Conservation (phyloP, 1,284 basidiomycete species). For the Trichosporon faecale region DNA sequence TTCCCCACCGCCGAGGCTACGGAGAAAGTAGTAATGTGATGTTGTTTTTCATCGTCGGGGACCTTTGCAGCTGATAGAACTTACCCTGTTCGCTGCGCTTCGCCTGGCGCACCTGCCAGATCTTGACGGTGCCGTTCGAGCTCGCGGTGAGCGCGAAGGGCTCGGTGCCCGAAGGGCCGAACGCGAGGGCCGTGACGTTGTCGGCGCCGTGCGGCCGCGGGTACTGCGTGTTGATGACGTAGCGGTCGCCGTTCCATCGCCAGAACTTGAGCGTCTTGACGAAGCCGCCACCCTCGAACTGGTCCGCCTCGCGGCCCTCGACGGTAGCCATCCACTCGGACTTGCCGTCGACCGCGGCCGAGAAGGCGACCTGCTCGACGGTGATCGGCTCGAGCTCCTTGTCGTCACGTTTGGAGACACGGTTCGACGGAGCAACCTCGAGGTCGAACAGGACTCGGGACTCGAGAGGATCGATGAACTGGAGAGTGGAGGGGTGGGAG, state of each 20-base stretch:
- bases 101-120: constrained; percentile 52
- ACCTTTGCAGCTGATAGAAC: constrained; percentile 19
- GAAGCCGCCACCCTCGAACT: constrained; percentile 54
- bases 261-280: constrained; percentile 88
- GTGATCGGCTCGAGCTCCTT: constrained; percentile 71
- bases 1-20: constrained; percentile 44
- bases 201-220: constrained; percentile 77
- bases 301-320: constrained; percentile 70
- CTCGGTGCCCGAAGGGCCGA: constrained; percentile 52
- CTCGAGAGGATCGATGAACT: constrained; percentile 75
- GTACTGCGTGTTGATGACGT: constrained; percentile 73
- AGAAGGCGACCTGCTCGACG: constrained; percentile 69
- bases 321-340: constrained; percentile 92
- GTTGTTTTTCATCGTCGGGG: constrained; percentile 45
- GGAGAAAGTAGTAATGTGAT: constrained; percentile 49
- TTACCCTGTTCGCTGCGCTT: constrained; percentile 48
- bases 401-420: constrained; percentile 79
- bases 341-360: constrained; percentile 49
- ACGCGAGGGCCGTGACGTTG: constrained; percentile 66
- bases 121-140: constrained; percentile 50
- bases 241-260: constrained; percentile 58
- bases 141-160: constrained; percentile 53
- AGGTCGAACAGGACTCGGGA: constrained; percentile 78
- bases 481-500: constrained; percentile 90
- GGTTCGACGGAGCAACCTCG: constrained; percentile 90